phyloP scores from a whole-genome alignment of 495 filamentous ascomycete species.

The Hypoxylon lienhwacheense region DNA sequence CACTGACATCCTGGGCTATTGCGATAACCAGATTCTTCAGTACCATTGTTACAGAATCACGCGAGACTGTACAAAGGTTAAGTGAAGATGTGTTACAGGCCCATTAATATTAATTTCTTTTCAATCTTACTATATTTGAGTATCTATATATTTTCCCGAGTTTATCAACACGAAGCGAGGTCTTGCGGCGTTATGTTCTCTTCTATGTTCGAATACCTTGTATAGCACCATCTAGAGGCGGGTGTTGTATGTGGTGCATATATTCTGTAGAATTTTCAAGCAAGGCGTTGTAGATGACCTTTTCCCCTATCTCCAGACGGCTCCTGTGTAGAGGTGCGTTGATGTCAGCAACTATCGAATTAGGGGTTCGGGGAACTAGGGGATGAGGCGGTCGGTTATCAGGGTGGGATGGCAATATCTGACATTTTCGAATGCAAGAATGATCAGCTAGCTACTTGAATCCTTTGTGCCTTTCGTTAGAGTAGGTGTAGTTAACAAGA shows the following conservation, averaged over 20 bases:
- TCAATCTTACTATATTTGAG: slow-evolving; percentile 2
- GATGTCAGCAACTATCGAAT: too few relatives aligned
- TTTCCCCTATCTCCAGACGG: too few relatives aligned
- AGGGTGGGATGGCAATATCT: too few relatives aligned
- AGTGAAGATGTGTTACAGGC: slow-evolving; percentile 3
- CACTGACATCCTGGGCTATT: slow-evolving; percentile 49
- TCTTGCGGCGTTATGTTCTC: slow-evolving; percentile 30
- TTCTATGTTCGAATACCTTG: slow-evolving; percentile 23
- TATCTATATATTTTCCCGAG: background rate
- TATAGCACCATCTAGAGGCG: slow-evolving; percentile 15
- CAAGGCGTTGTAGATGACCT: slow-evolving; percentile 19
- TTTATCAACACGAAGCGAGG: background rate
- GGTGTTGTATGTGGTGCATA: slow-evolving; percentile 8
- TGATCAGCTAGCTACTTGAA: too few relatives aligned
- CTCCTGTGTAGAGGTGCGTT: too few relatives aligned
- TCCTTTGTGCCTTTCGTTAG: too few relatives aligned
- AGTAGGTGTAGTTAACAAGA: too few relatives aligned
- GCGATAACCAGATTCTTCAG: background rate
- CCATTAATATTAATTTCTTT: slow-evolving; percentile 10
- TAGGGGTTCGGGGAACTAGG: too few relatives aligned
- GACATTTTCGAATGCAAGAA: too few relatives aligned
- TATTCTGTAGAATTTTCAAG: slow-evolving; percentile 4
- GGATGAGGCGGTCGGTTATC: too few relatives aligned
- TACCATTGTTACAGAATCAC: slow-evolving; percentile 22
- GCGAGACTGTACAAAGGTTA: slow-evolving; percentile 16